These are phyloP conservation scores for Thielaviopsis punctulata DNA, from an alignment of 2,329 filamentous ascomycete species.

Conservation along the genomic window DNA sequence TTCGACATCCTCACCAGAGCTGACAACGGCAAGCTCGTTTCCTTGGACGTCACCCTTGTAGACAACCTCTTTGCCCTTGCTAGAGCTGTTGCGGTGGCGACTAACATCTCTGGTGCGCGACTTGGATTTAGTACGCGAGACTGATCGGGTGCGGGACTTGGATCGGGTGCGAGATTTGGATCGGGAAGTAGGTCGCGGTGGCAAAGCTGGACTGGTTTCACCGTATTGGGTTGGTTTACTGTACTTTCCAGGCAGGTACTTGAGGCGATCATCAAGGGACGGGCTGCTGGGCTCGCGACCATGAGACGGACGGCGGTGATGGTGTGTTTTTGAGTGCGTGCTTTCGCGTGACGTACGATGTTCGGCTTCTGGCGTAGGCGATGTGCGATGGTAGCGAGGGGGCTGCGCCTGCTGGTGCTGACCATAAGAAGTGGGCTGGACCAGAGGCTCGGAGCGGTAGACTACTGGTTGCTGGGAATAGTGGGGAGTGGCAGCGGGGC, in stretches of 20 bases:
- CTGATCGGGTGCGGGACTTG: no score
- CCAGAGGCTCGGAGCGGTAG: neutral
- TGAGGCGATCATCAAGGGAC: slow-evolving; percentile 22
- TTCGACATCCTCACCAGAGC: slow-evolving; percentile 4
- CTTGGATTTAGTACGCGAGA: neutral
- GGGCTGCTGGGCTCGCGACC: neutral
- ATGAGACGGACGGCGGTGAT: neutral
- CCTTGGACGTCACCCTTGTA: neutral
- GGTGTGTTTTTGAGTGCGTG: neutral
- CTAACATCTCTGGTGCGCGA: neutral
- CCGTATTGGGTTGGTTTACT: slow-evolving; percentile 18
- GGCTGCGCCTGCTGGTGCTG: neutral
- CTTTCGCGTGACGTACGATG: slow-evolving; percentile 1
- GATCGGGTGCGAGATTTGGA: neutral
- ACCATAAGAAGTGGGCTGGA: neutral
- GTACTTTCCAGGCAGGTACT: slow-evolving; percentile 32
- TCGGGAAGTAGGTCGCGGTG: slow-evolving; percentile 3
- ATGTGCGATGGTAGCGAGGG: slow-evolving; percentile 1
- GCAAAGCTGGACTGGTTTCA: slow-evolving; percentile 16
- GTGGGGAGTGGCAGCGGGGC: neutral
- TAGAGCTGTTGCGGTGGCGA: slow-evolving; percentile 3
- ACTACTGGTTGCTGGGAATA: neutral
- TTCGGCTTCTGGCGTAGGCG: slow-evolving; percentile 1
- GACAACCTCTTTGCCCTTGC: neutral
- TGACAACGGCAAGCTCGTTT: slow-evolving; percentile 6